Base-by-base conservation (phyloP, 2,329 filamentous ascomycete genomes). In the Hypoxylon sp. region DNA sequence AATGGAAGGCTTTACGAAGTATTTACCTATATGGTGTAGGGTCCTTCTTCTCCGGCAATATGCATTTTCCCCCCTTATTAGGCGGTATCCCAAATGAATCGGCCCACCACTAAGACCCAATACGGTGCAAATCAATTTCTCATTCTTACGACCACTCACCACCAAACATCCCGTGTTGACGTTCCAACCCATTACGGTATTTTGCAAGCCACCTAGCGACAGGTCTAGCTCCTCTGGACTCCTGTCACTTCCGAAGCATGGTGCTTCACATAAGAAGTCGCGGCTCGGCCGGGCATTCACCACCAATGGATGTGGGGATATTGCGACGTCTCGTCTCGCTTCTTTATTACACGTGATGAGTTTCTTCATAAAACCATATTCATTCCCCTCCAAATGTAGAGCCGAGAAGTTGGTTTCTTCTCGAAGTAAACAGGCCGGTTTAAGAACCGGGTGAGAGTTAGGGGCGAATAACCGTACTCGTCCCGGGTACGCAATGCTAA, bases 1-100 rank as follows among this genome's bases (percentile, higher is more conserved):
- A 14, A 50, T 58, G 30, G 43, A 60, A 25, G 58, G 32, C 34
- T 67, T 45, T 53, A 53, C 60, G 57, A 68, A 57, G 46, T 55
- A 62, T 34, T 67, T 70, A 63, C 61, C 58, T 63, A 60, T 63
- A 61, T 68, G 25, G 65, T 65, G 65, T 65, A 49, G 53, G 48
- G 60, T 43, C 55, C 25, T 60, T 65, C 50, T 56, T 70, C 64
- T 70, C 67, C 70, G 64, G 68, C 59, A 51, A 60, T 64, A 53
- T 68, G 68, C 68, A 70, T 72, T 63, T 63, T 69, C 63, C 65
- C 65, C 65, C 53, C 67, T 72, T 67, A 70, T 71, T 71, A 73
- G 72, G 68, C 70, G 68, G 60, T 63, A 68, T 72, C 68, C 63
- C 70, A 71, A 71, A 73, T 73, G 71, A 74, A 67, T 67, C 71